Conservation (phyloP, 176 grass and related monocot species). For the Eragrostis curvula region DNA sequence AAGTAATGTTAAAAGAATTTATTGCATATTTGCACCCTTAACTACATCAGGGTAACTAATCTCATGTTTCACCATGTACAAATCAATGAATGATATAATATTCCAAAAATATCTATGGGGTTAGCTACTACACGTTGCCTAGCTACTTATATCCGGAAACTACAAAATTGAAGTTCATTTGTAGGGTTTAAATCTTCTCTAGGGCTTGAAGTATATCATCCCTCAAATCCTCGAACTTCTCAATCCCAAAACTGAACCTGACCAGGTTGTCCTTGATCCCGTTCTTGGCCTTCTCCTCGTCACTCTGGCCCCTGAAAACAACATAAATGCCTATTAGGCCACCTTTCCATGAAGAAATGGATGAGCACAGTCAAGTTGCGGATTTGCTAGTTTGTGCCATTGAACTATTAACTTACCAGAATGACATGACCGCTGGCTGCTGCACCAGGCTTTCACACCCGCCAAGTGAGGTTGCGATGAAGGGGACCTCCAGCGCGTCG, state of each 20-base stretch:
- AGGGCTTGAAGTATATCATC: constrained; percentile 62
- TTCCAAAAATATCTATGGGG: not conserved
- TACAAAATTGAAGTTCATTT: not conserved
- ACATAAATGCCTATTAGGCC: not conserved
- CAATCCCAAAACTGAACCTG: constrained; percentile 67
- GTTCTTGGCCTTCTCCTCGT: constrained; percentile 47
- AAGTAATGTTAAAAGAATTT: no score
- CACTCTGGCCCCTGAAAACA: not conserved
- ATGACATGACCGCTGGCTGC: constrained; percentile 73
- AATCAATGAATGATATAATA: no score
- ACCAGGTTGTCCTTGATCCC: constrained; percentile 61
- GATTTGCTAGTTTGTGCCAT: no score
- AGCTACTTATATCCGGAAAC: not conserved
- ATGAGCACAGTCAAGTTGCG: no score
- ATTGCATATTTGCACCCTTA: no score
- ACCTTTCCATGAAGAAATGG: not conserved
- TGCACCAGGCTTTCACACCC: constrained; percentile 67
- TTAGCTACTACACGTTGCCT: not conserved
- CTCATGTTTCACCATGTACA: no score
- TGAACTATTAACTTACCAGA: no score
- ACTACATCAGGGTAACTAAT: no score
- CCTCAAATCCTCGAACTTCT: constrained; percentile 62
- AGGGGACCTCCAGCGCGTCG: constrained; percentile 57
- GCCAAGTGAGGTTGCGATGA: constrained; percentile 59
- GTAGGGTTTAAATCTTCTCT: constrained; percentile 39